Evolutionary conservation across 192 early-diverging fungal species (phyloP).

Genomic region (Linnemannia zychae): DNA sequence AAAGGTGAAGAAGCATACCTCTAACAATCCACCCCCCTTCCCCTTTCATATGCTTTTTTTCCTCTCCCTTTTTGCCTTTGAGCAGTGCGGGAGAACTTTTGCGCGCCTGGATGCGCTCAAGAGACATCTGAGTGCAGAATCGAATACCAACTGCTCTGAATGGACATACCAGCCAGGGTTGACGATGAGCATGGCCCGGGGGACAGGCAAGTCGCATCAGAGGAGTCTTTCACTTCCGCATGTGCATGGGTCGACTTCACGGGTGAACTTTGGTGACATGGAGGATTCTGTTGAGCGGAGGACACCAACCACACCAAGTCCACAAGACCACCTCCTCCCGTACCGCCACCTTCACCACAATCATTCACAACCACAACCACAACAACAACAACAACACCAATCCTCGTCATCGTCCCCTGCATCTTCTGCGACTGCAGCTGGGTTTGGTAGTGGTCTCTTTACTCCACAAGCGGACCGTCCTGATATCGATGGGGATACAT

Average conservation of each 20-base stretch:
- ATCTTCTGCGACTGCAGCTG: conserved; percentile 4
- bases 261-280: neutral
- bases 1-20: neutral
- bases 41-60: neutral
- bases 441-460: neutral
- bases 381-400: neutral
- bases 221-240: conserved; percentile 34
- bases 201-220: neutral
- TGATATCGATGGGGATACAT: conserved; percentile 4
- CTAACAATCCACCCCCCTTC: neutral
- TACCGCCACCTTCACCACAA: conserved; percentile 14
- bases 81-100: conserved; percentile 62
- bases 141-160: conserved; percentile 45
- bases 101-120: conserved; percentile 68
- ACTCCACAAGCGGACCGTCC: conserved; percentile 5
- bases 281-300: conserved; percentile 13
- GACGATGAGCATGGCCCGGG: neutral
- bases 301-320: conserved; percentile 23
- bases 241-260: conserved; percentile 9
- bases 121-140: conserved; percentile 67
- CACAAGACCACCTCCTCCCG: conserved; percentile 17
- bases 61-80: neutral
- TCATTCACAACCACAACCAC: conserved; percentile 8
- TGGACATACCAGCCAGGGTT: conserved; percentile 47
- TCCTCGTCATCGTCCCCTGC: conserved; percentile 7